Conservation (phyloP, 2,329 filamentous ascomycete species). For the Colletotrichum somersetense region DNA sequence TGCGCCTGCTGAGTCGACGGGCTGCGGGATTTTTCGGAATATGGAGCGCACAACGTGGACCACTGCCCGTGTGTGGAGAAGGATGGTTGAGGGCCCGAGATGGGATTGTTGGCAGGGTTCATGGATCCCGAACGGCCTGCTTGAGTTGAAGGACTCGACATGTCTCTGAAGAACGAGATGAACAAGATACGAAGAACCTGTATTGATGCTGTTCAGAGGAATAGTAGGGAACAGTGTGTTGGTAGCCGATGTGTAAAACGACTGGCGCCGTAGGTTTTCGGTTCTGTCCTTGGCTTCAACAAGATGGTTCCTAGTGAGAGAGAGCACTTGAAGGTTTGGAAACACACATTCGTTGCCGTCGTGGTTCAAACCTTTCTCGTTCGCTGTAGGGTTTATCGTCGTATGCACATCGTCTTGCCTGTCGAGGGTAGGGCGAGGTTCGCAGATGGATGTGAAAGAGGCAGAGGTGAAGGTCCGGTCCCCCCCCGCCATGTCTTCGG, state of each 20-base stretch:
- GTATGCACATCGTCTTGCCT: not conserved
- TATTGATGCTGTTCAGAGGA: not conserved
- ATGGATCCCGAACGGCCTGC: not conserved
- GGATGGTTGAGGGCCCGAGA: not conserved
- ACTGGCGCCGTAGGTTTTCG: not conserved
- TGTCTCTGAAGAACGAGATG: not conserved
- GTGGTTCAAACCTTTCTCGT: not conserved
- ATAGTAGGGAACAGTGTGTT: no score
- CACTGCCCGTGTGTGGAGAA: not conserved
- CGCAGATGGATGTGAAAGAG: not conserved
- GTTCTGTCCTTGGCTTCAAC: not conserved
- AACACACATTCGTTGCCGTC: fast-evolving
- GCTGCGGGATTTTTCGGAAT: slow-evolving; percentile 1
- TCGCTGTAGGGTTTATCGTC: not conserved
- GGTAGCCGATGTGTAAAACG: not conserved
- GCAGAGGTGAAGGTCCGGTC: not conserved
- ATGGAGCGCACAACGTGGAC: slow-evolving; percentile 29
- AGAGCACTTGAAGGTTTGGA: not conserved
- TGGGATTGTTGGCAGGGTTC: not conserved
- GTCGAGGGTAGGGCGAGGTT: not conserved
- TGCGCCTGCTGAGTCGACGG: not conserved
- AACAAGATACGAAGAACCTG: not conserved
- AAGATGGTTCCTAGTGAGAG: not conserved
- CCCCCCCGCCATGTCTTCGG: not conserved
- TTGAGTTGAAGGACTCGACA: not conserved